Conservation (phyloP, 2,329 filamentous ascomycete genomes). For the Verticillium longisporum region DNA sequence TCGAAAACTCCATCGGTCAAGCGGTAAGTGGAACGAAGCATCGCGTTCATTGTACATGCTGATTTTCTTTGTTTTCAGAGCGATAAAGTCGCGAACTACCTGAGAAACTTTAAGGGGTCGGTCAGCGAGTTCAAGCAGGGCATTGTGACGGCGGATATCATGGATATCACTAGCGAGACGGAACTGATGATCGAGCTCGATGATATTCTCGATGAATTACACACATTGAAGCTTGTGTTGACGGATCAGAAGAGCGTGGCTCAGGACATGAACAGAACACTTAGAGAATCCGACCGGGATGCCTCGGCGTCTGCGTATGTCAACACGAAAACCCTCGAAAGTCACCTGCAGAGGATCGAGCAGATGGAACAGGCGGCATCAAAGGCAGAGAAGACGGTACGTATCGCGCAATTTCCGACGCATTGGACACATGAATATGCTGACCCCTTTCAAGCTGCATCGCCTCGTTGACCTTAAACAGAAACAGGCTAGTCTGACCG, state of each 20-base stretch:
- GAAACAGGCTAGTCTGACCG: conserved; percentile 6
- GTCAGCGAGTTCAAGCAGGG: conserved; percentile 9
- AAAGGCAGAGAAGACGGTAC: conserved; percentile 17
- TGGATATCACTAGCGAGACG: background rate
- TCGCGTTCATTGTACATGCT: conserved; percentile 10
- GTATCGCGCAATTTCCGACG: background rate
- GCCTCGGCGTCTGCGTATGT: background rate
- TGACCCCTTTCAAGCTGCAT: conserved; percentile 2
- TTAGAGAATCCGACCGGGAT: conserved; percentile 6
- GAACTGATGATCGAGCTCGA: conserved; percentile 7
- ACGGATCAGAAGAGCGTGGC: conserved; percentile 7
- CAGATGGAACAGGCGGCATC: conserved; percentile 13
- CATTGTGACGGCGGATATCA: conserved; percentile 20
- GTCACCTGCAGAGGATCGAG: conserved; percentile 18
- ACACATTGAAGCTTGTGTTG: conserved; percentile 5
- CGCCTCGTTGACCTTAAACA: conserved; percentile 7
- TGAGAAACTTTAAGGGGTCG: background rate
- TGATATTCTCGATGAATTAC: conserved; percentile 7
- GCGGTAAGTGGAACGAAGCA: conserved; percentile 3
- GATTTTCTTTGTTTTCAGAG: background rate
- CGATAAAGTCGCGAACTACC: background rate
- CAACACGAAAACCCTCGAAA: conserved; percentile 8
- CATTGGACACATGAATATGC: background rate
- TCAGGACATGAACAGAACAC: conserved; percentile 10
- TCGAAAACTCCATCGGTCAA: conserved; percentile 4